phyloP scores from a whole-genome alignment of 2,329 filamentous ascomycete genomes.

The Pseudogymnoascus sp. region DNA sequence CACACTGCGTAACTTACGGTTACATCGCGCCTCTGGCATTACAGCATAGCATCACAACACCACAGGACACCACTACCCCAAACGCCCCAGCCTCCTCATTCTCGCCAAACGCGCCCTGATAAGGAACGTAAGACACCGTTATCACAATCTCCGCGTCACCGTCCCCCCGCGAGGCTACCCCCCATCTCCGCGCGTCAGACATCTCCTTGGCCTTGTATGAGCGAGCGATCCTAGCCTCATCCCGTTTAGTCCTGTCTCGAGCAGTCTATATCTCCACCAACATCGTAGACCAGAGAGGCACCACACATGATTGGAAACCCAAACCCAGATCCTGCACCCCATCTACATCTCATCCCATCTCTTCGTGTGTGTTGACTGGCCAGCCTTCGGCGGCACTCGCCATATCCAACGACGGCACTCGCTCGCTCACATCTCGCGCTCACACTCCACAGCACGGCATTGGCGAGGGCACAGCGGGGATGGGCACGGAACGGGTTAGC shows the following conservation, averaged over 20 bases:
- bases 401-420: neutral
- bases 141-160: neutral
- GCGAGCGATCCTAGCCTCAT: neutral
- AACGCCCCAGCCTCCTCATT: neutral
- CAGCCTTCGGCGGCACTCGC: neutral
- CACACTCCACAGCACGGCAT: neutral
- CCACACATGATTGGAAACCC: neutral
- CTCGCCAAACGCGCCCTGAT: neutral
- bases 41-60: neutral
- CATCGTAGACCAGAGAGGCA: neutral
- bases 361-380: neutral
- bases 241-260: neutral
- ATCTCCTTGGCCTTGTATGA: neutral
- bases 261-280: neutral
- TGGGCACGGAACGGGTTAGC: neutral
- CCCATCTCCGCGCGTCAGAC: neutral
- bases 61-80: neutral
- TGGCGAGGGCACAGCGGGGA: neutral
- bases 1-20: neutral
- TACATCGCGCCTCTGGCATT: neutral
- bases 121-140: neutral
- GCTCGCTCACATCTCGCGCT: neutral
- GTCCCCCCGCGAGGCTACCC: neutral
- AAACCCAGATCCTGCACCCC: neutral
- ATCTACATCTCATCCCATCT: neutral